Conservation (phyloP, 192 early-diverging fungal species). For the Entrophospora sp. region DNA sequence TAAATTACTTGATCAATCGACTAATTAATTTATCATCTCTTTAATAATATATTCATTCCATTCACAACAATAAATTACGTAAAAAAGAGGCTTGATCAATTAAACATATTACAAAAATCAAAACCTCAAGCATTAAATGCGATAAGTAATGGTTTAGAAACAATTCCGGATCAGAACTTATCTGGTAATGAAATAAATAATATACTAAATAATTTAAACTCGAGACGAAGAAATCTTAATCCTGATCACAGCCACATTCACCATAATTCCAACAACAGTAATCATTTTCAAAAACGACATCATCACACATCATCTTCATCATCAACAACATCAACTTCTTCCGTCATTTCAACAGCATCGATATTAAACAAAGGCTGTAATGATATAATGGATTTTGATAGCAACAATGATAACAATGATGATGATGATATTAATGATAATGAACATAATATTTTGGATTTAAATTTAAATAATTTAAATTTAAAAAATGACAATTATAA, state of each 20-base stretch:
- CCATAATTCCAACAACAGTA: not conserved
- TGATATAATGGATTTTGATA: too few relatives aligned
- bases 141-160: constrained; percentile 17
- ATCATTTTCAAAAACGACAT: too few relatives aligned
- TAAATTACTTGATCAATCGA: too few relatives aligned
- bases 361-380: too few relatives aligned
- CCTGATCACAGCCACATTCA: not conserved
- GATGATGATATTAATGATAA: too few relatives aligned
- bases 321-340: too few relatives aligned
- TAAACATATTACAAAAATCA: constrained; percentile 16
- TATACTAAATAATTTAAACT: constrained; percentile 16
- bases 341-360: too few relatives aligned
- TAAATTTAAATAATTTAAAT: too few relatives aligned
- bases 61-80: not conserved
- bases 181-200: constrained; percentile 15
- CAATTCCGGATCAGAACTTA: not conserved
- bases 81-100: constrained; percentile 18
- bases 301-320: too few relatives aligned
- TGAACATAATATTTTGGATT: too few relatives aligned
- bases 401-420: too few relatives aligned
- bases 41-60: not conserved
- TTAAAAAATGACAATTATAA: too few relatives aligned
- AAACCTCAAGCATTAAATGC: constrained; percentile 17
- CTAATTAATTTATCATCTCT: not conserved
- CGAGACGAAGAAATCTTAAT: not conserved